Conservation (phyloP, 768 basidiomycete species). For the Gloeopeniophorella convolvens region DNA sequence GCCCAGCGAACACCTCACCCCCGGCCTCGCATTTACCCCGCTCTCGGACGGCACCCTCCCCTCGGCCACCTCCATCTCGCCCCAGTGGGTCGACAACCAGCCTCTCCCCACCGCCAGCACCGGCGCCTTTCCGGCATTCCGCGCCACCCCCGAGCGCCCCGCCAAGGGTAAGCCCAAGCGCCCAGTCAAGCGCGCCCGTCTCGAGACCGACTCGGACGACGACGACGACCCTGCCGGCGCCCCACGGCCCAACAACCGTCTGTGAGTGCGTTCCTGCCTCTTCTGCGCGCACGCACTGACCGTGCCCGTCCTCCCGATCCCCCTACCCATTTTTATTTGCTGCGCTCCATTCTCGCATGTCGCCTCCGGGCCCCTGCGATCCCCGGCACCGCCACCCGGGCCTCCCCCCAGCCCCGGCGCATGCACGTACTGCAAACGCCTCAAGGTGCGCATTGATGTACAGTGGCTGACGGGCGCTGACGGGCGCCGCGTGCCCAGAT, state of each 20-base stretch:
- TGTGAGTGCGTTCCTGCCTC: slow-evolving; percentile 5
- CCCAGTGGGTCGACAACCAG: background rate
- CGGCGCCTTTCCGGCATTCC: background rate
- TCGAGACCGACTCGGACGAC: slow-evolving; percentile 11
- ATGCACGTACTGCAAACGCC: slow-evolving; percentile 80
- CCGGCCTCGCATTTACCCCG: background rate
- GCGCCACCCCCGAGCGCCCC: background rate
- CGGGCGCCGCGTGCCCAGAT: slow-evolving; percentile 41
- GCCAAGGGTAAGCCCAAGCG: background rate
- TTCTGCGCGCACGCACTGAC: background rate
- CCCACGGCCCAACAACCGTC: slow-evolving; percentile 11
- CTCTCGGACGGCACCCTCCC: slow-evolving; percentile 1
- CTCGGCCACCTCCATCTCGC: slow-evolving; percentile 1
- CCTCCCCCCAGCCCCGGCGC: slow-evolving; percentile 56
- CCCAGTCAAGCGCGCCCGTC: slow-evolving; percentile 6
- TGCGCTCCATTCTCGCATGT: background rate
- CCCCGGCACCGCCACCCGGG: slow-evolving; percentile 12
- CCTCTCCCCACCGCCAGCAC: slow-evolving; percentile 1
- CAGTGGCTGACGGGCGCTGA: too few relatives aligned
- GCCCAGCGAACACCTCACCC: slow-evolving; percentile 2
- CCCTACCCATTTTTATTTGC: background rate
- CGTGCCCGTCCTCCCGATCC: background rate
- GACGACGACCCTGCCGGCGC: background rate
- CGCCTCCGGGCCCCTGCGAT: slow-evolving; percentile 4
- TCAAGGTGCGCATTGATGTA: slow-evolving; percentile 83